Evolutionary conservation across 345 rosid species (phyloP), one percentile per base, ranked within the genome.

Genomic region (Psidium friedrichsthalianum): DNA sequence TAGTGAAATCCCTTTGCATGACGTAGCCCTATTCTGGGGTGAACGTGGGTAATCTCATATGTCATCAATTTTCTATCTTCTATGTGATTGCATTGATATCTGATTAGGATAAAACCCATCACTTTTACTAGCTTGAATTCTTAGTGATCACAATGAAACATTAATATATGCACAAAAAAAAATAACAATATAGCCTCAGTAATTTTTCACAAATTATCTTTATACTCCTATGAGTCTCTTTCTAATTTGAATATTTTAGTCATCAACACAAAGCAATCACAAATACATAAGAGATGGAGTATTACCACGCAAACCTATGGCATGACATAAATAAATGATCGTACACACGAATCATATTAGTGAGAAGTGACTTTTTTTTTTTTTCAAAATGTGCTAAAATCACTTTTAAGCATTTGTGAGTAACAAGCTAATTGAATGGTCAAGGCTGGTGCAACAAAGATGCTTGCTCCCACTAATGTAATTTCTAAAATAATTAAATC

Each of bases 271-370:
- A 15, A 59, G 16, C 18, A n/a, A n/a, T 59, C 69, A n/a, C 36
- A n/a, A n/a, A 12, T n/a, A n/a, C 36, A 58, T 0, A 58, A 58
- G 32, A n/a, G 4, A 58, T 12, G 32, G 8, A 58, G 8, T 12
- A 58, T 32, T 58, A 12, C 32, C 2, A n/a, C 8, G 36, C 32
- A n/a, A n/a, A 58, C 8, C 16, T 29, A 58, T 58, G 7, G 32
- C 69, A 57, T 57, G 15, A 25, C 64, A 57, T 57, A 57, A 57
- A 57, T 25, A 25, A 27, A 25, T 58, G 32, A 12, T 58, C 4
- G 2, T 12, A 7, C 0, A 2, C 61, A 2, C 27, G 11, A 56
- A 56, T 24, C 14, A 24, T 56, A 4, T 56, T 0, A 0, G 14
- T 56, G 61, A 24, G n/a, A 56, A 56, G 61, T 56, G n/a, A 56